Evolutionary conservation across 2,329 filamentous ascomycete genomes (phyloP), one percentile per base, ranked within the genome.

Genomic region (Penicillium sp.): DNA sequence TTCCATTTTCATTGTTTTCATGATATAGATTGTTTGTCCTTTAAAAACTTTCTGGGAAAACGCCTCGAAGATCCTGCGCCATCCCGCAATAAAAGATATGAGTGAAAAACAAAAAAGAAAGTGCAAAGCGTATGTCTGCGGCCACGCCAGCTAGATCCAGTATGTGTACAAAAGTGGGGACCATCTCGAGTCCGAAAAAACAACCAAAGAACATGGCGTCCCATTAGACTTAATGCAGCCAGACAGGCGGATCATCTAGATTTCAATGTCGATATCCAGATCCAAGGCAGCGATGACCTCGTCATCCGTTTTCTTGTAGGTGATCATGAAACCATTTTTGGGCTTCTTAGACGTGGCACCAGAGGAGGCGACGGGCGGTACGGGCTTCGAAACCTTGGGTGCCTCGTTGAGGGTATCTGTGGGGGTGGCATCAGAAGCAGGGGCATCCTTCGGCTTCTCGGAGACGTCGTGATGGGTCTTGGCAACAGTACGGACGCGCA

Each of bases 261-360:
- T 91, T 67, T 96, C 92, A 69, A 96, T 88, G 68, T 98, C 94
- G 73, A 98, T 92, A 31, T 92, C 94, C 68, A 98, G 79, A 74
- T 98, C 95, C 80, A 98, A 81, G 28, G 88, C 85, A 1, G 90
- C 92, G 75, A 98, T 94, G 57, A 97, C 90, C 71, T 98, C 95
- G 72, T 98, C 95, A 63, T 96, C 93, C 81, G 90, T 89, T 58
- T 92, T 85, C 34, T 89, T 88, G 77, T 90, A 84, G 67, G 83
- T 88, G 71, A 94, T 90, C 51, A 92, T 90, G 64, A 85, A 73
- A 1, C 84, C 83, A 4, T 69, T 73, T 59, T 79, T 77, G 39
- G 74, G 69, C 59, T 76, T 75, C 56, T 75, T 76, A 43, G 72
- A 69, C 2, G 64, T 68, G 47, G 57, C n/a, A 58, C 66, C 15